These are phyloP conservation scores for Plectranthus barbatus DNA, from an alignment of 257 asterid species.

Conservation along the genomic window DNA sequence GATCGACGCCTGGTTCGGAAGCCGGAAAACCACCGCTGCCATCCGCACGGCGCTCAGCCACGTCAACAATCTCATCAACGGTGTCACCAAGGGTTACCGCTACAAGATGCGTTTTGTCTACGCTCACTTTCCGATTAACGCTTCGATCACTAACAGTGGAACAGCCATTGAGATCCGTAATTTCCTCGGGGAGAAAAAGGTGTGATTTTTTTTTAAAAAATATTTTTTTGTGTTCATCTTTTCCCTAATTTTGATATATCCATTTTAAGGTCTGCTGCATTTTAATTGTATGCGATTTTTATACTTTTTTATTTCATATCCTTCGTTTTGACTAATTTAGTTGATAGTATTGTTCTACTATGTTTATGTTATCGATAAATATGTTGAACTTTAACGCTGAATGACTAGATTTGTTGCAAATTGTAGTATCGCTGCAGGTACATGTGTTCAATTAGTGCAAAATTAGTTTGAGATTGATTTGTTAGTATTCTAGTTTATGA, in stretches of 20 bases:
- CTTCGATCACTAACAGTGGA: slow-evolving; percentile 42
- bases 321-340: too few species aligned
- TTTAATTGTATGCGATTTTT: too few species aligned
- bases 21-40: slow-evolving; percentile 71
- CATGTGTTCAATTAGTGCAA: neutral
- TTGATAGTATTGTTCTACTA: too few species aligned
- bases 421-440: too few species aligned
- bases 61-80: slow-evolving; percentile 59
- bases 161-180: slow-evolving; percentile 74
- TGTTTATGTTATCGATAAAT: too few species aligned
- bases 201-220: neutral
- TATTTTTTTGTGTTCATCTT: neutral
- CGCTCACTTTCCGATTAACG: slow-evolving; percentile 82
- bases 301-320: too few species aligned
- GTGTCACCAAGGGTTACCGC: slow-evolving; percentile 72
- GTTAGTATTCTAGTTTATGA: too few species aligned
- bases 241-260: neutral
- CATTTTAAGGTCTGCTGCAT: too few species aligned
- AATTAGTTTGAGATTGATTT: neutral
- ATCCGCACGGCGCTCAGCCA: slow-evolving; percentile 83
- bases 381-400: too few species aligned
- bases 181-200: slow-evolving; percentile 89
- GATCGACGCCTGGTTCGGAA: slow-evolving; percentile 81
- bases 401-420: too few species aligned
- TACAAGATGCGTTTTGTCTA: slow-evolving; percentile 88